Conservation (phyloP, 1,284 basidiomycete species). For the Termitomyces sp. region DNA sequence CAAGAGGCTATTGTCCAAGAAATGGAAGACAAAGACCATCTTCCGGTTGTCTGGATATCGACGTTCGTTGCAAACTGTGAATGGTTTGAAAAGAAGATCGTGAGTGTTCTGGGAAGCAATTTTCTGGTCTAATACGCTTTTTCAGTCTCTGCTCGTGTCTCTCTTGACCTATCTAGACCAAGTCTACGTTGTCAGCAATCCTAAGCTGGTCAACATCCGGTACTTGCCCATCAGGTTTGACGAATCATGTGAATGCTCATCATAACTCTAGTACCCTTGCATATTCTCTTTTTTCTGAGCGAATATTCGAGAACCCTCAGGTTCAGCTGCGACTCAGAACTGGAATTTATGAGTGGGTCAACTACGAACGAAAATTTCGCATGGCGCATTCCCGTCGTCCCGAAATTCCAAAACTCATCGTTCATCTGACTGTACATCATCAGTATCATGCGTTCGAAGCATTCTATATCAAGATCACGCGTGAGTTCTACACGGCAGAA, state of each 20-base stretch:
- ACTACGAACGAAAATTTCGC: slow-evolving; percentile 46
- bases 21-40: slow-evolving; percentile 21
- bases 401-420: slow-evolving; percentile 42
- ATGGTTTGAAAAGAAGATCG: slow-evolving; percentile 62
- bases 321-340: slow-evolving; percentile 42
- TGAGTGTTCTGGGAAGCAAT: slow-evolving; percentile 28
- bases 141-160: slow-evolving; percentile 48
- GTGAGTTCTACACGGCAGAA: slow-evolving; percentile 49
- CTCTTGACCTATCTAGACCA: slow-evolving; percentile 63
- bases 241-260: background rate
- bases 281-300: slow-evolving; percentile 42
- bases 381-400: slow-evolving; percentile 22
- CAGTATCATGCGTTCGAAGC: slow-evolving; percentile 55
- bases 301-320: slow-evolving; percentile 45
- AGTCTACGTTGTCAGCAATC: slow-evolving; percentile 39
- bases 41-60: slow-evolving; percentile 37
- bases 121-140: background rate
- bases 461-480: slow-evolving; percentile 44
- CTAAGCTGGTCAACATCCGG: slow-evolving; percentile 36
- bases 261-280: slow-evolving; percentile 42
- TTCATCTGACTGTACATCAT: slow-evolving; percentile 48
- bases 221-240: slow-evolving; percentile 21
- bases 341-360: slow-evolving; percentile 53
- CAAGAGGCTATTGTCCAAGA: slow-evolving; percentile 19
- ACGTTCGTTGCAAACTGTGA: slow-evolving; percentile 47